phyloP scores from a whole-genome alignment of 148 eudicot species.

The Tetragonia tetragonoides region DNA sequence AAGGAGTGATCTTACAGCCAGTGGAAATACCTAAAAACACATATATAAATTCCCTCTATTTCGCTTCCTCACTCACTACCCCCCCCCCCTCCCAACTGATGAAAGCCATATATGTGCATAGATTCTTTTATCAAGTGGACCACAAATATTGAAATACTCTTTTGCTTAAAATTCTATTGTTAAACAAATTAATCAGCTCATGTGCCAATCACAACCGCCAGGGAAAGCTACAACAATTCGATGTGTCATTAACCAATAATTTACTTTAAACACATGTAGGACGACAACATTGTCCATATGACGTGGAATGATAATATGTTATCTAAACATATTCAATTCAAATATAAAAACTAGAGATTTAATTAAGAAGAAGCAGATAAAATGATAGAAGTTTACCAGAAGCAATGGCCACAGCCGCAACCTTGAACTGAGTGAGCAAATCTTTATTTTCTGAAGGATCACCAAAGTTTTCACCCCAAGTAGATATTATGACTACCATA shows the following conservation, averaged over 20 bases:
- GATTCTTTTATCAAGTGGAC: not conserved
- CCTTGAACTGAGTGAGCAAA: conserved; percentile 80
- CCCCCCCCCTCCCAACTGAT: not conserved
- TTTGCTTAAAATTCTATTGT: not conserved
- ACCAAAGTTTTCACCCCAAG: conserved; percentile 96
- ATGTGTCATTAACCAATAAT: not conserved
- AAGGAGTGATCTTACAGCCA: not conserved
- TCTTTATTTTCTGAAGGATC: conserved; percentile 94
- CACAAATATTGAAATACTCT: not conserved
- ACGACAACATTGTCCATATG: not conserved
- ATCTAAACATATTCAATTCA: not conserved
- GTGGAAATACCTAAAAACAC: not conserved
- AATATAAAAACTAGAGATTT: not conserved
- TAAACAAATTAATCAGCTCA: not conserved
- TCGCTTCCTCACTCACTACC: not conserved
- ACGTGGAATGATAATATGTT: not conserved
- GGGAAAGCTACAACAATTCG: not conserved
- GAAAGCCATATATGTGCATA: not conserved
- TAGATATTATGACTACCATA: conserved; percentile 68
- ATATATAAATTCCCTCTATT: not conserved
- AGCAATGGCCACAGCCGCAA: conserved; percentile 96
- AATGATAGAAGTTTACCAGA: conserved; percentile 54
- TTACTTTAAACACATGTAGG: not conserved
- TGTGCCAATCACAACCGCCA: not conserved
- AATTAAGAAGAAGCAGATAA: not conserved